Conservation (phyloP, 192 early-diverging fungal genomes). For the Coemansia sp. region DNA sequence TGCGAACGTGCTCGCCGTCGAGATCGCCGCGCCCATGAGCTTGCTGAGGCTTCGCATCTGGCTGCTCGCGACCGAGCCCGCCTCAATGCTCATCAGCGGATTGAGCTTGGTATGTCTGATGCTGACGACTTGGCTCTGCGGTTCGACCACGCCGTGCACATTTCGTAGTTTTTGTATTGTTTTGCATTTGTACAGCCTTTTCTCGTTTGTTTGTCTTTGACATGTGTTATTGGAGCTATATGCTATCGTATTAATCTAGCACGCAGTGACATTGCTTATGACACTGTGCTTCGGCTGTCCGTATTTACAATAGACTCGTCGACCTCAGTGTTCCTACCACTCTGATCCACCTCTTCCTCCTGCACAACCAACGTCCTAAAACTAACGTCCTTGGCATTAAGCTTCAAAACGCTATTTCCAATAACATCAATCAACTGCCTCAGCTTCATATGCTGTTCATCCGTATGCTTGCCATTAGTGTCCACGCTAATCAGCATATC, state of each 20-base stretch:
- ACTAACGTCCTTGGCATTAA: slow-evolving; percentile 24
- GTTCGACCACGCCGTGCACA: slow-evolving; percentile 17
- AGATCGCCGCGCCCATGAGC: slow-evolving; percentile 19
- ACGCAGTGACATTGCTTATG: neutral
- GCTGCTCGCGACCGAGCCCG: slow-evolving; percentile 36
- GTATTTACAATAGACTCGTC: neutral
- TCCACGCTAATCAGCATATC: slow-evolving; percentile 44
- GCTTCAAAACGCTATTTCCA: slow-evolving; percentile 31
- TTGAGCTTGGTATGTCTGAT: neutral
- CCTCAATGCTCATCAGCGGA: slow-evolving; percentile 34
- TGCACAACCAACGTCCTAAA: slow-evolving; percentile 32
- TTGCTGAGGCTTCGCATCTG: slow-evolving; percentile 27
- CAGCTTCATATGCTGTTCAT: slow-evolving; percentile 34
- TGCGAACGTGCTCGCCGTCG: slow-evolving; percentile 34
- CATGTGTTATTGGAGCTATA: no score
- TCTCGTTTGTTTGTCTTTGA: no score
- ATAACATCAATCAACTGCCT: slow-evolving; percentile 31
- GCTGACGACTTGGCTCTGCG: slow-evolving; percentile 14
- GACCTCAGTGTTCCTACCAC: neutral
- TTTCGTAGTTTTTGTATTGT: slow-evolving; percentile 4
- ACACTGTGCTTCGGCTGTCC: neutral
- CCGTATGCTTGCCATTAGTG: slow-evolving; percentile 37
- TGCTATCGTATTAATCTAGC: no score
- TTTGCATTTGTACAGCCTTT: slow-evolving; percentile 1
- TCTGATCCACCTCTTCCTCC: slow-evolving; percentile 27